These are phyloP conservation scores for Fusarium concolor DNA, from an alignment of 2,329 filamentous ascomycete species.

Conservation along the genomic window DNA sequence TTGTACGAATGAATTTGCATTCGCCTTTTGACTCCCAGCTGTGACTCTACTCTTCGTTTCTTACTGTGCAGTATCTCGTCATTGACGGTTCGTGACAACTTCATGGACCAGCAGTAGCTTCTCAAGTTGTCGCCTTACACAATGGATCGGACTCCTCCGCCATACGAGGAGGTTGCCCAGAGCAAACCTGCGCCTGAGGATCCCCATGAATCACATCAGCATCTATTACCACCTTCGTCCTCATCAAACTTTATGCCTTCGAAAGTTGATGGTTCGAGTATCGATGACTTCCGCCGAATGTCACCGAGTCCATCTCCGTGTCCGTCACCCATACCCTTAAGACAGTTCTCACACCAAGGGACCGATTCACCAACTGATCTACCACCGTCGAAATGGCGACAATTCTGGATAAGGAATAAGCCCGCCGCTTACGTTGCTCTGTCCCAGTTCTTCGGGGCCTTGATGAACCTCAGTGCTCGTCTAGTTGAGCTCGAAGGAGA, in stretches of 20 bases:
- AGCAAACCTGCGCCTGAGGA: conserved; percentile 29
- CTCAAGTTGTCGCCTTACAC: neutral
- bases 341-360: conserved; percentile 18
- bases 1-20: conserved; percentile 26
- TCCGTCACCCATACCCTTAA: conserved; percentile 39
- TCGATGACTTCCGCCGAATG: conserved; percentile 40
- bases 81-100: conserved; percentile 3
- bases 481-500: conserved; percentile 78
- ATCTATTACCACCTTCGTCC: conserved; percentile 26
- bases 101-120: conserved; percentile 1
- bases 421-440: conserved; percentile 78
- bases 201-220: conserved; percentile 24
- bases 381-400: conserved; percentile 42
- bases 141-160: conserved; percentile 35
- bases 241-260: conserved; percentile 21
- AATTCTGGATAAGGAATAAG: conserved; percentile 73
- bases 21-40: neutral
- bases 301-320: conserved; percentile 43
- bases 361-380: conserved; percentile 11
- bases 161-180: conserved; percentile 35
- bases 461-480: conserved; percentile 87
- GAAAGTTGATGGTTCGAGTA: conserved; percentile 32
- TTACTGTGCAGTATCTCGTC: neutral
- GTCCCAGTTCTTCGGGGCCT: conserved; percentile 82
- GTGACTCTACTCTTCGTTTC: conserved; percentile 15